Base-by-base conservation (phyloP, 352 stramenopile genomes). In the Globisporangium sylvaticum region DNA sequence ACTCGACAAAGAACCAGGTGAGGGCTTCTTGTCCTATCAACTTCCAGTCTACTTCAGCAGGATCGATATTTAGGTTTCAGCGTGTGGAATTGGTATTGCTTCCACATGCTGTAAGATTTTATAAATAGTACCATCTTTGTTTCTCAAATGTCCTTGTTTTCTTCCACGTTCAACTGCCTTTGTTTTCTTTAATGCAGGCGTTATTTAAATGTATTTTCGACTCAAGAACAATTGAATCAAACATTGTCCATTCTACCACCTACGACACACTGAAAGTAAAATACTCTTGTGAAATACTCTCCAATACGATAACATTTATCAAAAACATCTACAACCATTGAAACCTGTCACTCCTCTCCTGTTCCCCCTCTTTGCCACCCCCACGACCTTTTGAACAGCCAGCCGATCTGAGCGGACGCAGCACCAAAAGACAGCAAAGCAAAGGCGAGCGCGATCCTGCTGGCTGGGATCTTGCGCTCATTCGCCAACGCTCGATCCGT, bases 371-470 rank as follows among this genome's bases (percentile, higher is more conserved):
- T 58, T 22, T 57, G n/a, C 29, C 8, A 20, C 25, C 5, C 5
- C 22, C 4, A 34, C 50, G 25, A 58, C 52, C 52, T 58, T 58
- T 58, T 58, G 52, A 58, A 37, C 24, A 58, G 52, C 25, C 24
- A 39, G 52, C 25, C 22, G n/a, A 58, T 10, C 24, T 15, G 52
- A 58, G 52, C 52, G 25, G 52, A 58, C 52, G 52, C 52, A 1
- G 25, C 52, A 20, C 25, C 15, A 58, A 39, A 44, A 8, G 42
- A 50, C 18, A 25, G 53, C 32, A 31, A 7, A 58, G 53, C 54
- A 39, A 15, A 12, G n/a, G 44, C 48, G 15, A 29, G 24, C 48
- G 52, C 52, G 52, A 58, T 58, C 52, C 52, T 37, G 31, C 1
- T 1, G 31, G 31, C 31, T 22, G 9, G 9, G 10, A 14, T 18